Base-by-base conservation (phyloP, 208 protist genomes). In the Perkinsela sp. region DNA sequence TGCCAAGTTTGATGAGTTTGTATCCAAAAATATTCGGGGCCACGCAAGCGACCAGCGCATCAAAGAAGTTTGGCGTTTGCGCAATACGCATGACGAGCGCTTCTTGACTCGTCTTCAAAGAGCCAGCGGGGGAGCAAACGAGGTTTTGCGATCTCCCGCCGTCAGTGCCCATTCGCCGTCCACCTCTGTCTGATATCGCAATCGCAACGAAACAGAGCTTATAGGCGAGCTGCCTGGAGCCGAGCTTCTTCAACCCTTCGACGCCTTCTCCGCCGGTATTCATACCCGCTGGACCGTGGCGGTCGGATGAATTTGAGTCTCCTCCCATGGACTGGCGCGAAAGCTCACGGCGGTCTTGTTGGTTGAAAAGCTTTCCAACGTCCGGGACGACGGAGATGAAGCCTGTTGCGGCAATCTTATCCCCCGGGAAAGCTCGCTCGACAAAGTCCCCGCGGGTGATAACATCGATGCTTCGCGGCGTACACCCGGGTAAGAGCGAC, bases 361-460 rank as follows among this genome's bases (percentile, higher is more conserved):
- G 72, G 67, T 81, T 86, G 68, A 94, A 83, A 31, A 97, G 78
- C 71, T 95, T 89, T 2, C 79, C 74, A 1, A 98, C 89, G 75
- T 98, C 94, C 0, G 96, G 96, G 0, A 99, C 85, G n/a, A 97
- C 97, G 66, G 98, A 93, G 28, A 95, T 80, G 48, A 88, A 93
- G 16, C 96, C 95, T n/a, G 90, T 88, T 29, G 94, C 90, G 31
- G 92, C 71, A 67, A 88, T 77, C 40, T 92, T 92, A 78, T 99
- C 96, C 65, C 97, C 97, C 0, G 97, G 93, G 77, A 98, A 98
- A 0, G 91, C 93, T n/a, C 88, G 80, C 72, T 99, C 96, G 1
- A 98, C 96, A 16, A 78, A 82, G 40, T 98, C 95, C 69, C 94
- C 79, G 32, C 96, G 89, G 13, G 98, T 78, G 65, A 98, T 92